Base-by-base conservation (phyloP, 345 rosid species). In the Pistacia vera region DNA sequence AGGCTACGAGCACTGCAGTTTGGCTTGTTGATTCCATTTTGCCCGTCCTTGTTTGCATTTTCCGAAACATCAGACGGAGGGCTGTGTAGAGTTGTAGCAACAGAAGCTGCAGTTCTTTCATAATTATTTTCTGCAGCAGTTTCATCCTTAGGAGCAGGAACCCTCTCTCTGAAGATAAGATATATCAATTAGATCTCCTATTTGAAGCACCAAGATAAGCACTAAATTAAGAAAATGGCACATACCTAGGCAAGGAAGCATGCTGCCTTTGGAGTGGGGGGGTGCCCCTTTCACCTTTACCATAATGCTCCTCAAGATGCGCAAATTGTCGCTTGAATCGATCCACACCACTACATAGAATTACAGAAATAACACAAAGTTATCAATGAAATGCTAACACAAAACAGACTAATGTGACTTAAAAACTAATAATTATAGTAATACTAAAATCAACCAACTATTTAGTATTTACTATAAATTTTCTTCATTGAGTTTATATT, bases 311-410 rank as follows among this genome's bases (percentile, higher is more conserved):
- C 84, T 93, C 99, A 68, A 96, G 92, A 81, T 96, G 97, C 10
- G 99, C 99, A 86, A 96, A 96, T 80, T 96, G 99, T 78, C 97
- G 82, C 90, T 93, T 96, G 84, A 96, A 96, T 68, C 98, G 97
- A 86, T 96, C 99, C 61, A 93, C 99, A 56, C 99, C 99, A 81
- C 99, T 96, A 77, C 14, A 78, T 72, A 79, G 59, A 82, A 54
- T 74, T 59, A 52, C 57, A 60, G 71, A 69, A 63, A 58, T 49
- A 25, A 63, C 7, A 65, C 44, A 11, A 44, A 20, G 33, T 58
- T 8, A 58, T 46, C 20, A 56, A 9, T 41, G 66, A 48, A 59
- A 60, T 72, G 35, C 68, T 44, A 41, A 38, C 67, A 71, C 16
- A 73, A 70, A 28, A 62, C 5, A 65, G 2, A 22, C 51, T 63